Percentiles rank a stretch among this genome's conserved stretches.
Evolutionary conservation across 108 stramenopile species (phyloP).

Genomic region (Fistulifera pelliculosa): DNA sequence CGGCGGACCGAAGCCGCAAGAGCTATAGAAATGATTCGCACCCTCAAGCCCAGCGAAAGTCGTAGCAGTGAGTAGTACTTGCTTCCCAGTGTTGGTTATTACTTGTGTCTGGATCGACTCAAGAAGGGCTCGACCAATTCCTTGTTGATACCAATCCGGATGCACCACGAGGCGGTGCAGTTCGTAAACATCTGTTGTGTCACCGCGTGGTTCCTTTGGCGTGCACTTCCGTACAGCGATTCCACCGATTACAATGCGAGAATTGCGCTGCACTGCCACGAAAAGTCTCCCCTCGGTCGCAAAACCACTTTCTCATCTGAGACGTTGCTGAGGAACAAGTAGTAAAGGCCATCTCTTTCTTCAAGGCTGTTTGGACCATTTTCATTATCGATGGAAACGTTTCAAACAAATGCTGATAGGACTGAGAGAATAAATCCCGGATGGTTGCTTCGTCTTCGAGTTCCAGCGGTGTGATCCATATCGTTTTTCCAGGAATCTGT

Average conservation of each 20-base stretch:
- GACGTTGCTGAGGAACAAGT: neutral
- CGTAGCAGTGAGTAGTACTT: constrained; percentile 27
- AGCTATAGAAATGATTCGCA: constrained; percentile 44
- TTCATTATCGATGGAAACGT: constrained; percentile 53
- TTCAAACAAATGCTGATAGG: constrained; percentile 39
- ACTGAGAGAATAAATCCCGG: constrained; percentile 30
- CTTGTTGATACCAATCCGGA: constrained; percentile 29
- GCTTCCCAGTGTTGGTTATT: neutral
- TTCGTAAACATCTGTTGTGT: constrained; percentile 32
- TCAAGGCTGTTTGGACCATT: constrained; percentile 56
- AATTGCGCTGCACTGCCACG: constrained; percentile 5
- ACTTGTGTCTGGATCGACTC: constrained; percentile 18
- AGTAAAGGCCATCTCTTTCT: constrained; percentile 34
- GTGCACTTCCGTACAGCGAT: constrained; percentile 40
- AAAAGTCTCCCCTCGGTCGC: constrained; percentile 10
- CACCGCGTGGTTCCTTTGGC: constrained; percentile 1
- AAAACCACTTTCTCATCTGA: constrained; percentile 1
- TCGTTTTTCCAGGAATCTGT: neutral
- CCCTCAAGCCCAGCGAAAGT: constrained; percentile 34
- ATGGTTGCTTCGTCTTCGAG: constrained; percentile 27
- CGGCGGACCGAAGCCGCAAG: constrained; percentile 22
- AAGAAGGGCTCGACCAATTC: constrained; percentile 46
- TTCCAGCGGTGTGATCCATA: constrained; percentile 15
- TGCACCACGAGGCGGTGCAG: constrained; percentile 57
- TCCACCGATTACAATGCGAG: constrained; percentile 42